Evolutionary conservation across 2,329 filamentous ascomycete species (phyloP).

Genomic region (Hypoxylon rubiginosum): DNA sequence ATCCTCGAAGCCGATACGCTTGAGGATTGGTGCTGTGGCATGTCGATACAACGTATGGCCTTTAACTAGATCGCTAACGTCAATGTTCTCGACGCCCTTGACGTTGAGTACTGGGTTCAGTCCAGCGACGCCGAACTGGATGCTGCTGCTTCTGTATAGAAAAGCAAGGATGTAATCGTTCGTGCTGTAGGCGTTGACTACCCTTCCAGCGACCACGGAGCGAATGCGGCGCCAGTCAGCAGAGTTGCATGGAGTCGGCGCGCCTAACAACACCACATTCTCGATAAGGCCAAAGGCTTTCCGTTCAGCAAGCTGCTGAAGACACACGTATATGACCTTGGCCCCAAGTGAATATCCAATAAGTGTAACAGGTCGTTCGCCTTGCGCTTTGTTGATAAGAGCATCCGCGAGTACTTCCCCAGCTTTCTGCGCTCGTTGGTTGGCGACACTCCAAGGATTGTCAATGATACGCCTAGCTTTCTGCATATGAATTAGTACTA

Average conservation of each 20-base stretch:
- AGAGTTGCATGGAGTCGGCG: slow-evolving; percentile 79
- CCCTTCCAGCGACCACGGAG: slow-evolving; percentile 81
- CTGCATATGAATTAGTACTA: slow-evolving; percentile 14
- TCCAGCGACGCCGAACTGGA: slow-evolving; percentile 87
- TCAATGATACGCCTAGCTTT: slow-evolving; percentile 81
- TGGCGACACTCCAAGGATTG: slow-evolving; percentile 84
- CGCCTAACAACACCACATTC: slow-evolving; percentile 84
- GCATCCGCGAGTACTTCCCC: slow-evolving; percentile 82
- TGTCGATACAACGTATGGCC: slow-evolving; percentile 80
- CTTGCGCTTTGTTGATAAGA: slow-evolving; percentile 84
- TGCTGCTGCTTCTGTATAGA: slow-evolving; percentile 85
- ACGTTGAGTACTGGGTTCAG: slow-evolving; percentile 80
- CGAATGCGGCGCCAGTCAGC: slow-evolving; percentile 83
- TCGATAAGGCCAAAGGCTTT: slow-evolving; percentile 88
- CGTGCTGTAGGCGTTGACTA: slow-evolving; percentile 89
- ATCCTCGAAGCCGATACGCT: slow-evolving; percentile 77
- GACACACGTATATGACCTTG: slow-evolving; percentile 84
- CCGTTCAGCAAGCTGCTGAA: slow-evolving; percentile 80
- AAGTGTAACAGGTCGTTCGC: slow-evolving; percentile 83
- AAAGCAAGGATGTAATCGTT: slow-evolving; percentile 92
- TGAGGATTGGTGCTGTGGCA: slow-evolving; percentile 75
- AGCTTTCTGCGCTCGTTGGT: slow-evolving; percentile 81
- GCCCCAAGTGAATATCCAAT: slow-evolving; percentile 87
- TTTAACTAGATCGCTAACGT: slow-evolving; percentile 75
- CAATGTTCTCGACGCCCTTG: slow-evolving; percentile 74